Percentiles rank a stretch among this genome's conserved stretches.
Conservation (phyloP, 225 moss, liverwort and hornwort species). For the Anthoceros angustus region DNA sequence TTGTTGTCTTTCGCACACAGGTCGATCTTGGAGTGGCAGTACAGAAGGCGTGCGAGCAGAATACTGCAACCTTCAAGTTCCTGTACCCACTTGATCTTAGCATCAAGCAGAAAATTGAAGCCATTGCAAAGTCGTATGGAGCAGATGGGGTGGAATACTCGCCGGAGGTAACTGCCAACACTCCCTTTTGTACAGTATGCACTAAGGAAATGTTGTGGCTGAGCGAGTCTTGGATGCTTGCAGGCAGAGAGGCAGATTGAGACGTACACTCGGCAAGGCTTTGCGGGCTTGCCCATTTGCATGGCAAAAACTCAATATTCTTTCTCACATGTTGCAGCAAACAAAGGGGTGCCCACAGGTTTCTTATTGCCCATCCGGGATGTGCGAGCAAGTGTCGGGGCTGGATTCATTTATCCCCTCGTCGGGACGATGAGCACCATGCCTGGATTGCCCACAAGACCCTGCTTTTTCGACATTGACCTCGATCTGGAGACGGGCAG, state of each 20-base stretch:
- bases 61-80: conserved; percentile 69
- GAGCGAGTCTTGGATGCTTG: not conserved
- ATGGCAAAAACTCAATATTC: conserved; percentile 97
- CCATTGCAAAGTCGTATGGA: conserved; percentile 75
- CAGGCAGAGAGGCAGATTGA: conserved; percentile 93
- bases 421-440: conserved; percentile 94
- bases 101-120: conserved; percentile 79
- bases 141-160: conserved; percentile 79
- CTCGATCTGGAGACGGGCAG: conserved; percentile 59
- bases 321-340: conserved; percentile 67
- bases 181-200: not conserved
- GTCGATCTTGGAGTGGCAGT: conserved; percentile 75
- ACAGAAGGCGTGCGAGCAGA: conserved; percentile 84
- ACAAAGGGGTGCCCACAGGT: conserved; percentile 73
- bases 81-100: conserved; percentile 69
- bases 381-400: conserved; percentile 83
- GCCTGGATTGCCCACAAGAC: conserved; percentile 90
- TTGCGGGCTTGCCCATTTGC: conserved; percentile 71
- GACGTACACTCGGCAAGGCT: conserved; percentile 81
- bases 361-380: conserved; percentile 68
- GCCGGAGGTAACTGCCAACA: conserved; percentile 32
- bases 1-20: conserved; percentile 13
- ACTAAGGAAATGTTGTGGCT: not conserved
- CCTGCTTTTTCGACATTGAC: conserved; percentile 89
- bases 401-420: conserved; percentile 85